Conservation (phyloP, 2,329 filamentous ascomycete species). For the Sporothrix dimorphospora region DNA sequence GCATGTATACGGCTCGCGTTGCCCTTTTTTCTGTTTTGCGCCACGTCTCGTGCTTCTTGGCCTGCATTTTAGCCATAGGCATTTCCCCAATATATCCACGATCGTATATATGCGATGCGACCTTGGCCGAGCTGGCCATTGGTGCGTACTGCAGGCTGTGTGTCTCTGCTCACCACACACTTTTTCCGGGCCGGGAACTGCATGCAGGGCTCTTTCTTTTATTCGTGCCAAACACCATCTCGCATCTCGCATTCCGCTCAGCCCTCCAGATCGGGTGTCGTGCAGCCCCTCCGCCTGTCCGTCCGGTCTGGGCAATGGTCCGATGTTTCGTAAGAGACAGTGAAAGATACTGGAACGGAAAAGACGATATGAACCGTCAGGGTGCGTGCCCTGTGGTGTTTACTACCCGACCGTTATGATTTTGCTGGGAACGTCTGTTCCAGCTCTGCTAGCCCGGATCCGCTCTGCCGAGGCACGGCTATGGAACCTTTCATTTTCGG, state of each 20-base stretch:
- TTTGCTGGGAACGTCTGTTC: no score
- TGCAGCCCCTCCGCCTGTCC: constrained; percentile 26
- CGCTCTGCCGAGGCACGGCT: constrained; percentile 33
- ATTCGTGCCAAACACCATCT: constrained; percentile 6
- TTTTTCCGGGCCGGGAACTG: not conserved
- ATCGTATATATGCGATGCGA: not conserved
- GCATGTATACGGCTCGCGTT: constrained; percentile 12
- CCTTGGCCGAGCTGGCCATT: not conserved
- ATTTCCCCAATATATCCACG: not conserved
- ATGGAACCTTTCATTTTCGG: not conserved
- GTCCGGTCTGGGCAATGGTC: not conserved
- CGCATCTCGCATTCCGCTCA: not conserved
- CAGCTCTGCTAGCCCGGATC: constrained; percentile 17
- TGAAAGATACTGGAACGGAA: no score
- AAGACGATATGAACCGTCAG: not conserved
- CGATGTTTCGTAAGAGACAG: no score
- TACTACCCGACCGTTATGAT: not conserved
- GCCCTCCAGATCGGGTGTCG: not conserved
- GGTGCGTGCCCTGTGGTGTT: not conserved
- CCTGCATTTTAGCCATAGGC: not conserved
- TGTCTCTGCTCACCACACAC: not conserved
- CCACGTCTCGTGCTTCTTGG: not conserved
- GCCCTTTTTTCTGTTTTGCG: not conserved
- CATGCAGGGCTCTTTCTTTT: not conserved
- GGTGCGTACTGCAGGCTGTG: not conserved